Base-by-base conservation (phyloP, 768 basidiomycete genomes). In the Leccinum pellstonianum region DNA sequence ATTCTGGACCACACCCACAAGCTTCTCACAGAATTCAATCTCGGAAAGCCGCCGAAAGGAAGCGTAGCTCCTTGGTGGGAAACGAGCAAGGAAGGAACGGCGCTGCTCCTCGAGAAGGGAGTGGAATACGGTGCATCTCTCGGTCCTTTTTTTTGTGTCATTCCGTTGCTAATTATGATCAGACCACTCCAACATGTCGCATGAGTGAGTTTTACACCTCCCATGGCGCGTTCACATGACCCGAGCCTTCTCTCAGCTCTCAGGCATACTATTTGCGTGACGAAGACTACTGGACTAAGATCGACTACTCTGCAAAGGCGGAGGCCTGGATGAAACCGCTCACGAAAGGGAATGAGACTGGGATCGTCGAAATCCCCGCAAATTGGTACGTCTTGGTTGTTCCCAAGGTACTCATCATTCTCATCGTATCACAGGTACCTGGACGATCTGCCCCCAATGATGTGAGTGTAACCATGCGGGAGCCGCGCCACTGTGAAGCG, bases 31-130 rank as follows among this genome's bases (percentile, higher is more conserved):
- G 77, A 80, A 12, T 90, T 90, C 67, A 87, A 86, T 67, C 73
- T 81, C 60, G 83, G 84, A 25, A 70, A 79, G 15, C 76, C 83
- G 23, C 85, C 85, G 0, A 83, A 82, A 68, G 86, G 85, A 41
- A 83, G 81, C 53, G 87, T 88, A 35, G 88, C 88, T 1, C 88
- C 88, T 0, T 91, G 89, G 87, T 91, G 88, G 88, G 90, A 91
- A 69, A 83, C 83, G 3, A 86, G 83, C 70, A 84, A 81, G 61
- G 87, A 88, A 69, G 85, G 85, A 4, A 83, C 83, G 0, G 73
- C 81, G 15, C 75, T 91, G 25, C 74, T 91, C 25, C 79, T 89
- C 23, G 85, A 86, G 38, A 85, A 86, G 62, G 90, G 90, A 0
- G 86, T 91, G 49, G 81, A 88, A 76, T 91, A 91, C 66, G 88